A percentile compares a stretch with the other conserved stretches of the same genome.
Conservation (phyloP, 1,284 basidiomycete genomes). For the Tremellales sp. region DNA sequence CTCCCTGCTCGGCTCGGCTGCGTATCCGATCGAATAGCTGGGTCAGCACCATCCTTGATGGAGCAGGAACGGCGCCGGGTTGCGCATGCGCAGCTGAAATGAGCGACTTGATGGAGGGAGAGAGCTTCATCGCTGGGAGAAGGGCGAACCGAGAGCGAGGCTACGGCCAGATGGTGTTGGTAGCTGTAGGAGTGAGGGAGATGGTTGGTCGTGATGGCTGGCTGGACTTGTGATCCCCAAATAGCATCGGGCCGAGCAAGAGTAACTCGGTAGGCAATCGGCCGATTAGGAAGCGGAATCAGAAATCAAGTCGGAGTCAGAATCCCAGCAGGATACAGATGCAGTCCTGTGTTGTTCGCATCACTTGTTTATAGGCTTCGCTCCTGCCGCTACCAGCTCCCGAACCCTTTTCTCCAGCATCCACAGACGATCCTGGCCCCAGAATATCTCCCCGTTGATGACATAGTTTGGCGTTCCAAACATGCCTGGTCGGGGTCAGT, state of each 20-base stretch:
- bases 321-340: too few relatives aligned
- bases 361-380: constrained; percentile 13
- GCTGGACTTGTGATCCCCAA: too few relatives aligned
- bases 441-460: constrained; percentile 33
- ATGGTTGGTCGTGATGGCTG: too few relatives aligned
- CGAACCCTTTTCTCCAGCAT: constrained; percentile 21
- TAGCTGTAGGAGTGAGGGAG: too few relatives aligned
- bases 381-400: constrained; percentile 18
- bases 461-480: constrained; percentile 34
- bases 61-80: constrained; percentile 32
- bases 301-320: too few relatives aligned
- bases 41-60: constrained; percentile 12
- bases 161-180: too few relatives aligned
- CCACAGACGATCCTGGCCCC: constrained; percentile 27
- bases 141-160: too few relatives aligned
- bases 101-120: constrained; percentile 40
- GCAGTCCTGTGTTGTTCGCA: too few relatives aligned
- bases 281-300: too few relatives aligned
- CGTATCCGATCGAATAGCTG: constrained; percentile 34
- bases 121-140: constrained; percentile 40
- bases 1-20: constrained; percentile 13
- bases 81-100: constrained; percentile 32
- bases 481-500: constrained; percentile 15
- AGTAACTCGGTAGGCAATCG: too few relatives aligned
- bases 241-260: too few relatives aligned